These are phyloP conservation scores for Sphaerulina musiva DNA, from an alignment of 2,329 filamentous ascomycete species.

Conservation along the genomic window DNA sequence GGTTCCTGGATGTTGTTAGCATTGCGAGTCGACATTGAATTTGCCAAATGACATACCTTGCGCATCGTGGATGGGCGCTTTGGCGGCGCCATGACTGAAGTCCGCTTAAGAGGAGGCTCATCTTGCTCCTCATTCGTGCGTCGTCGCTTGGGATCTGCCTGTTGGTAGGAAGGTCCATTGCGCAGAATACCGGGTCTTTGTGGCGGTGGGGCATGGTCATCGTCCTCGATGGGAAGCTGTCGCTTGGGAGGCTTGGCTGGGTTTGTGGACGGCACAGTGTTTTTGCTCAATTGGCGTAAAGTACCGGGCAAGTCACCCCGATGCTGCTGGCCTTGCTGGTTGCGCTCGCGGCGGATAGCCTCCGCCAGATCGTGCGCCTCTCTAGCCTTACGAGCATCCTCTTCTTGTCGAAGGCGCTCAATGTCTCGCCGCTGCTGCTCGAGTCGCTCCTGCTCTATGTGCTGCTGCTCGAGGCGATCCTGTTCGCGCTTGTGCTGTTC, in stretches of 20 bases:
- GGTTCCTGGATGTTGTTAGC: conserved; percentile 44
- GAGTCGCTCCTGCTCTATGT: conserved; percentile 24
- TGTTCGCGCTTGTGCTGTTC: conserved; percentile 37
- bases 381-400: conserved; percentile 27
- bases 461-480: conserved; percentile 33
- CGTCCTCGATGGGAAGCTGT: conserved; percentile 58
- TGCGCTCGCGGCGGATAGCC: conserved; percentile 34
- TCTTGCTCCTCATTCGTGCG: conserved; percentile 65
- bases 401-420: conserved; percentile 31
- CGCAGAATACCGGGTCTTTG: conserved; percentile 52
- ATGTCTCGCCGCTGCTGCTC: conserved; percentile 30
- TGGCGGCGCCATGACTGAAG: conserved; percentile 71
- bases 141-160: conserved; percentile 70
- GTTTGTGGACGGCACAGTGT: conserved; percentile 56
- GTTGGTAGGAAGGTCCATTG: conserved; percentile 48
- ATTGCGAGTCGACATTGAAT: background rate
- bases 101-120: conserved; percentile 53
- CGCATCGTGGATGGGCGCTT: conserved; percentile 71
- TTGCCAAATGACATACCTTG: conserved; percentile 52
- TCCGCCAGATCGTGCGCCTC: conserved; percentile 33
- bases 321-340: conserved; percentile 30
- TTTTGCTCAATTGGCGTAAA: conserved; percentile 55
- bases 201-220: conserved; percentile 53
- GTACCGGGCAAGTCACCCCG: conserved; percentile 47
- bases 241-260: conserved; percentile 71